These are phyloP conservation scores for Ilyonectria mors-panacis DNA, from an alignment of 2,329 filamentous ascomycete genomes.

Conservation along the genomic window DNA sequence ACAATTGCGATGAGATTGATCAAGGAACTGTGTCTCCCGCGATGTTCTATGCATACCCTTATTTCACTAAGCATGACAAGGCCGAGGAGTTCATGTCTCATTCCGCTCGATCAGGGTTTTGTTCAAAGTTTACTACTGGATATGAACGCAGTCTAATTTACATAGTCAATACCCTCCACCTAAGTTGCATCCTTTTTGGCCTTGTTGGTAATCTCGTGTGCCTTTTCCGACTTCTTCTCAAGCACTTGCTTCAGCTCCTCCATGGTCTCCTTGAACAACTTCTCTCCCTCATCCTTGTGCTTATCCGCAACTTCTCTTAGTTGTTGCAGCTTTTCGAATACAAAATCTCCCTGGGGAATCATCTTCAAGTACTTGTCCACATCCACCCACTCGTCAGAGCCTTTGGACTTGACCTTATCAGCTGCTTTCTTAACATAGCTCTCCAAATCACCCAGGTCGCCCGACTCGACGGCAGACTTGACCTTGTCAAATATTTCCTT, in stretches of 20 bases:
- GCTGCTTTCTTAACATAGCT: constrained; percentile 52
- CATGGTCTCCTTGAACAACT: constrained; percentile 77
- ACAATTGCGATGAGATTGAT: too few species aligned
- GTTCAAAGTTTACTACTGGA: neutral
- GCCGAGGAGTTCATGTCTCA: too few species aligned
- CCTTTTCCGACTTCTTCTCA: constrained; percentile 70
- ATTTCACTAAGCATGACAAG: too few species aligned
- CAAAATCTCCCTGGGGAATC: constrained; percentile 75
- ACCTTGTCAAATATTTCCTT: constrained; percentile 75
- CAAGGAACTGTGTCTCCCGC: too few species aligned
- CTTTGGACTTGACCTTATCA: constrained; percentile 63
- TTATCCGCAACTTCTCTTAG: constrained; percentile 76
- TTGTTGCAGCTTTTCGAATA: constrained; percentile 76
- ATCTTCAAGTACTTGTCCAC: constrained; percentile 76
- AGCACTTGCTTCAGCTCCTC: constrained; percentile 76
- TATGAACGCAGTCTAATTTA: neutral
- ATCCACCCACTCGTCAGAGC: constrained; percentile 60
- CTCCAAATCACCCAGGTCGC: constrained; percentile 65
- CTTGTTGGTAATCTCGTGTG: constrained; percentile 71
- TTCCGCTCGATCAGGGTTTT: too few species aligned
- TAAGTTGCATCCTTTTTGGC: constrained; percentile 62
- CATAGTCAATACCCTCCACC: too few species aligned
- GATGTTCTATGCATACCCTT: too few species aligned
- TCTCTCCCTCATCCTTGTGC: constrained; percentile 78
- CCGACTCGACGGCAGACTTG: constrained; percentile 73